phyloP scores from a whole-genome alignment of 1,284 basidiomycete genomes.

The Leccinum subfulvum region DNA sequence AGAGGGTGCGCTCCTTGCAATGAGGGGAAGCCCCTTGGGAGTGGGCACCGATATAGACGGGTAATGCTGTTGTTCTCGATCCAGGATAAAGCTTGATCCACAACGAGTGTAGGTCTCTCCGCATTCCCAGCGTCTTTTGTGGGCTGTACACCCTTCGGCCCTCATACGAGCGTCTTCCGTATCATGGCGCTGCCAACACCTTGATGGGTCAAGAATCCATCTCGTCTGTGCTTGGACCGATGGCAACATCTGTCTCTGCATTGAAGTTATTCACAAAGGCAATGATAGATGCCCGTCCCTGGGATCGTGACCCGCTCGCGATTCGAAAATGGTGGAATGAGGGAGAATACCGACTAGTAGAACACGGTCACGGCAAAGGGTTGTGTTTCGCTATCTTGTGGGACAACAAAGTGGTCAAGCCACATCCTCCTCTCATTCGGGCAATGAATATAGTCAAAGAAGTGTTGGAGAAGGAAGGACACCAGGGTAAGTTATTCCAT shows the following conservation, averaged over 20 bases:
- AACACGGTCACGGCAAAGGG: constrained; percentile 56
- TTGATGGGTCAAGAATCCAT: constrained; percentile 74
- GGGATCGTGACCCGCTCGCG: constrained; percentile 67
- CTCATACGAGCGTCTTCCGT: constrained; percentile 71
- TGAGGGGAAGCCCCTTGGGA: constrained; percentile 61
- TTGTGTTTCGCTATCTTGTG: constrained; percentile 65
- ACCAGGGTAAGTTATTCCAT: constrained; percentile 45
- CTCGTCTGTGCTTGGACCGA: constrained; percentile 72
- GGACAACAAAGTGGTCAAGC: constrained; percentile 60
- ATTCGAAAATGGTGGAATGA: constrained; percentile 68
- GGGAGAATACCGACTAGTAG: constrained; percentile 51
- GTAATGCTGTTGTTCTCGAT: constrained; percentile 23
- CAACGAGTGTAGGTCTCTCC: constrained; percentile 49
- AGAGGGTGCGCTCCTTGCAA: constrained; percentile 62
- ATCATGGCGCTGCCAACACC: constrained; percentile 61
- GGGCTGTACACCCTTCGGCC: constrained; percentile 74
- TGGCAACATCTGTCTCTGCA: constrained; percentile 57
- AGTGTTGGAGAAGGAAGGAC: constrained; percentile 66
- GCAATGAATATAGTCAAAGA: constrained; percentile 60
- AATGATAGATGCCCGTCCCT: constrained; percentile 57
- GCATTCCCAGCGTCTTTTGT: constrained; percentile 68
- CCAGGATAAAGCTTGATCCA: background rate
- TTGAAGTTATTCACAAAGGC: constrained; percentile 66
- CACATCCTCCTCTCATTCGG: constrained; percentile 72
- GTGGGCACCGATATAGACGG: constrained; percentile 74